Evolutionary conservation across 2,329 filamentous ascomycete genomes (phyloP).

Genomic region (Beauveria asiatica): DNA sequence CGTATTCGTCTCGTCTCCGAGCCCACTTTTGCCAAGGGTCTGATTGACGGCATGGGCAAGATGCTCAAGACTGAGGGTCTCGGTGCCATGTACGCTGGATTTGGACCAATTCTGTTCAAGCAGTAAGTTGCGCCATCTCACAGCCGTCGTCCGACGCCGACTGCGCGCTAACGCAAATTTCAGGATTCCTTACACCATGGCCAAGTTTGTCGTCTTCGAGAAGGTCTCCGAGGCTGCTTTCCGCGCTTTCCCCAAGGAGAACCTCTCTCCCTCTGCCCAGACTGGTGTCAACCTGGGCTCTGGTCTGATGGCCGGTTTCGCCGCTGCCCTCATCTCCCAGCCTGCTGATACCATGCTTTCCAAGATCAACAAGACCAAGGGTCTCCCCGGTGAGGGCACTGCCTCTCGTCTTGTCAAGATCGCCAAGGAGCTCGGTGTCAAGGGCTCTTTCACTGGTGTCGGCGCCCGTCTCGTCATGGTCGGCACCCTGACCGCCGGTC

Average conservation of each 20-base stretch:
- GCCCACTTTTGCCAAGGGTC: slow-evolving; percentile 66
- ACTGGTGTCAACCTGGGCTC: slow-evolving; percentile 69
- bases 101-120: slow-evolving; percentile 66
- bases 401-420: slow-evolving; percentile 79
- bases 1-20: slow-evolving; percentile 80
- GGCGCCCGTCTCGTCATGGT: slow-evolving; percentile 59
- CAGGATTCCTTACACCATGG: slow-evolving; percentile 82
- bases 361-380: slow-evolving; percentile 95
- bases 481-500: slow-evolving; percentile 66
- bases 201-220: slow-evolving; percentile 92
- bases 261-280: slow-evolving; percentile 58
- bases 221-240: slow-evolving; percentile 74
- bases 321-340: slow-evolving; percentile 78
- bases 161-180: neutral
- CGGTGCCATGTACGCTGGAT: slow-evolving; percentile 75
- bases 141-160: neutral
- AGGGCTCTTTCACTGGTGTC: slow-evolving; percentile 72
- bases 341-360: slow-evolving; percentile 89
- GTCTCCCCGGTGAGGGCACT: slow-evolving; percentile 76
- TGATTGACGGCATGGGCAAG: slow-evolving; percentile 65
- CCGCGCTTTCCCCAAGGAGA: slow-evolving; percentile 60
- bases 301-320: slow-evolving; percentile 57
- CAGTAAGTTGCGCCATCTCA: slow-evolving; percentile 24
- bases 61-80: slow-evolving; percentile 68
- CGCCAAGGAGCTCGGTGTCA: slow-evolving; percentile 72